These are phyloP conservation scores for Serendipita sp. DNA, from an alignment of 768 basidiomycete species.

Conservation along the genomic window DNA sequence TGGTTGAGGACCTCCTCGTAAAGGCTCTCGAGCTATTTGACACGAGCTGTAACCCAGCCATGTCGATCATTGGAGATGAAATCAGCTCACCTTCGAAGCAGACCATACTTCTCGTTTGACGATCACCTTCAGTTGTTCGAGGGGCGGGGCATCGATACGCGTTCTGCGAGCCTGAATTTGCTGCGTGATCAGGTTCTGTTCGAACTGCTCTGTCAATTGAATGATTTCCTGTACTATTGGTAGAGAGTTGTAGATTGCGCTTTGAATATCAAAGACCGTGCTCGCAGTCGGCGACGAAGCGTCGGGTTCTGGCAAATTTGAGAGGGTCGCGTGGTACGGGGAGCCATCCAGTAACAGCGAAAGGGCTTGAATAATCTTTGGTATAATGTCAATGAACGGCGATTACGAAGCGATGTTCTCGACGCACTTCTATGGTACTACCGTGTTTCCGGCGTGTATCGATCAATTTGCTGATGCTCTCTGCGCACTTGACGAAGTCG, in stretches of 20 bases:
- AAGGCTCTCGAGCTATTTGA: slow-evolving; percentile 42
- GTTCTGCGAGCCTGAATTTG: slow-evolving; percentile 68
- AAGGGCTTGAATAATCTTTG: slow-evolving; percentile 51
- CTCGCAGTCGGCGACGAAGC: slow-evolving; percentile 55
- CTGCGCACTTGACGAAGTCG: slow-evolving; percentile 67
- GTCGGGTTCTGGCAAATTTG: slow-evolving; percentile 54
- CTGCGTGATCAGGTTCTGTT: slow-evolving; percentile 36
- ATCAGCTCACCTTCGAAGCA: slow-evolving; percentile 36
- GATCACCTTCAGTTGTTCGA: slow-evolving; percentile 42
- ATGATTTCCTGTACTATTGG: slow-evolving; percentile 60
- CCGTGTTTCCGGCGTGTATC: slow-evolving; percentile 45
- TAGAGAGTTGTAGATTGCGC: slow-evolving; percentile 52
- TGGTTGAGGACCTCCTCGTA: slow-evolving; percentile 75
- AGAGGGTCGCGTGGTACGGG: slow-evolving; percentile 42
- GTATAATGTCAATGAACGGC: background rate
- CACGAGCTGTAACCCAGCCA: background rate
- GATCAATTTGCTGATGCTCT: slow-evolving; percentile 62
- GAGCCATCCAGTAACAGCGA: slow-evolving; percentile 63
- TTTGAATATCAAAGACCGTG: slow-evolving; percentile 37
- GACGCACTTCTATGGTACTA: slow-evolving; percentile 20
- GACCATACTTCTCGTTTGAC: slow-evolving; percentile 42
- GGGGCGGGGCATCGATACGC: slow-evolving; percentile 51
- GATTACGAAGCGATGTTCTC: slow-evolving; percentile 29
- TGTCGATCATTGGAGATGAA: background rate
- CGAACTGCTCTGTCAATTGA: slow-evolving; percentile 42